phyloP scores from a whole-genome alignment of 441 rosid species.

The Capsella rubella region DNA sequence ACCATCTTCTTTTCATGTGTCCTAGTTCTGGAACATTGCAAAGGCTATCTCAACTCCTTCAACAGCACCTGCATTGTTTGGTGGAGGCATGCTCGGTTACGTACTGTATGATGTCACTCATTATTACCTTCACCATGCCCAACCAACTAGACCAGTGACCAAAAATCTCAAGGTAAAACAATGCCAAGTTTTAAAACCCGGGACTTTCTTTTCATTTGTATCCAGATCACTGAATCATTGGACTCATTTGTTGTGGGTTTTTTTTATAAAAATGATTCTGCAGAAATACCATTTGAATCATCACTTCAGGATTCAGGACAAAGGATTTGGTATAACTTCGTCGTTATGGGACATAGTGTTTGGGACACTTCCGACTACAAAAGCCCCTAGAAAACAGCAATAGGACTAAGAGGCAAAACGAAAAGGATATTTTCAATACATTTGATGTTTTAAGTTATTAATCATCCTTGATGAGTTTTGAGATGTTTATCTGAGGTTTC shows the following conservation, averaged over 20 bases:
- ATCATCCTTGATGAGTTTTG: conserved; percentile 26
- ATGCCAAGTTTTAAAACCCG: background rate
- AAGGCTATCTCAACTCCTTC: conserved; percentile 67
- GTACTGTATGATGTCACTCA: conserved; percentile 93
- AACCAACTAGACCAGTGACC: conserved; percentile 61
- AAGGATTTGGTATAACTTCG: conserved; percentile 95
- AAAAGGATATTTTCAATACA: conserved; percentile 12
- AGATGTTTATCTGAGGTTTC: conserved; percentile 35
- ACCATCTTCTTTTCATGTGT: conserved; percentile 14
- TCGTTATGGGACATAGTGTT: conserved; percentile 88
- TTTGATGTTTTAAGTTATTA: conserved; percentile 11
- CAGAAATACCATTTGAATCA: conserved; percentile 98
- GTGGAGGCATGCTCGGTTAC: conserved; percentile 90
- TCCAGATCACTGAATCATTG: background rate
- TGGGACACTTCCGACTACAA: conserved; percentile 76
- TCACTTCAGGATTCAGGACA: conserved; percentile 89
- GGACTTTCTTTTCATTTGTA: background rate
- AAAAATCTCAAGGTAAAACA: conserved; percentile 80
- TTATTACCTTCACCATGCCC: conserved; percentile 95
- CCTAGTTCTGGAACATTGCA: conserved; percentile 80
- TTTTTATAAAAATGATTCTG: conserved; percentile 24
- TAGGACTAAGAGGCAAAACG: conserved; percentile 36
- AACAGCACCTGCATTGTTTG: conserved; percentile 82
- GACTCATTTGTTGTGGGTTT: background rate
- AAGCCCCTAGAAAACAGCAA: conserved; percentile 51